Percentiles rank a stretch among this genome's conserved stretches.
Conservation (phyloP, 73 alveolate species). For the Paramecium octaurelia region DNA sequence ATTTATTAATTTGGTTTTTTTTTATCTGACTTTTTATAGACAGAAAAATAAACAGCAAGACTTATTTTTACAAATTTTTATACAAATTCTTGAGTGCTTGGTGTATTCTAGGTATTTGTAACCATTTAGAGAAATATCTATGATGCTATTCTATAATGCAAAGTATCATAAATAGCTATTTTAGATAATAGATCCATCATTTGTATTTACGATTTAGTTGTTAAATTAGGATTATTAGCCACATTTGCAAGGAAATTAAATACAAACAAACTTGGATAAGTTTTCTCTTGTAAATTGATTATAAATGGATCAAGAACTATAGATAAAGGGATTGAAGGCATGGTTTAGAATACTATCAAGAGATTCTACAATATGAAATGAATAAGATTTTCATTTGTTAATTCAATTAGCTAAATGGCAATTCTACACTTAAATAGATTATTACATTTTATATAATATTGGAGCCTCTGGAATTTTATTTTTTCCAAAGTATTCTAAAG, state of each 20-base stretch:
- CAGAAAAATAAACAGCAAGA: constrained; percentile 9
- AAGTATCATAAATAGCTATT: not conserved
- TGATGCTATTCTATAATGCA: constrained; percentile 9
- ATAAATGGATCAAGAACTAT: not conserved
- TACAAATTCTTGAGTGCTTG: not conserved
- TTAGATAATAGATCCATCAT: constrained; percentile 1
- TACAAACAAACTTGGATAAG: not conserved
- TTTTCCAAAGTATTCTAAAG: not conserved
- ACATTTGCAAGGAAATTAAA: not conserved
- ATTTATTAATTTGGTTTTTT: not conserved
- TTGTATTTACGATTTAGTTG: not conserved
- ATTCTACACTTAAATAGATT: not conserved
- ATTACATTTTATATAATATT: not conserved
- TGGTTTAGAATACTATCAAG: not conserved
- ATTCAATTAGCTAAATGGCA: not conserved
- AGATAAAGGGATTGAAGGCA: not conserved
- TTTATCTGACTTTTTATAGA: not conserved
- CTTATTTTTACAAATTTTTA: not conserved
- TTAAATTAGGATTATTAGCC: not conserved
- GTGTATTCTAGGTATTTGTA: not conserved
- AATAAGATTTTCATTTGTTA: not conserved
- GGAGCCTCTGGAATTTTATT: constrained; percentile 16
- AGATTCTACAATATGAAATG: not conserved
- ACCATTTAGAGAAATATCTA: not conserved
- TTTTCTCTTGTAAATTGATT: not conserved